A percentile compares a stretch with the other conserved stretches of the same genome.
Conservation (phyloP, 2,329 filamentous ascomycete species). For the Hymenotorrendiella dingleyae region DNA sequence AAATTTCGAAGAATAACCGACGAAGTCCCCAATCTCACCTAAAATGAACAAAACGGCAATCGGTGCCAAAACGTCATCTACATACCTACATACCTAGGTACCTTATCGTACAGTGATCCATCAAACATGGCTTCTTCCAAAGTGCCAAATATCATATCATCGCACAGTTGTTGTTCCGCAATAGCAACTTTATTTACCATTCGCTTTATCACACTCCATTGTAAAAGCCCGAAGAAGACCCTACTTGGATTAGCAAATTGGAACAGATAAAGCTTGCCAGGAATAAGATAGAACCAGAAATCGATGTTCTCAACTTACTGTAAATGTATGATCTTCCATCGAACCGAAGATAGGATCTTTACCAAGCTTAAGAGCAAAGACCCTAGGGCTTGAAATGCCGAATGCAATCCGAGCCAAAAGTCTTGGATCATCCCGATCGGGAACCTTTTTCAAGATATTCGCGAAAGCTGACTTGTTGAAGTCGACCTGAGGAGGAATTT, state of each 20-base stretch:
- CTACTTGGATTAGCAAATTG: neutral
- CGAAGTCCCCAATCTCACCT: too few relatives aligned
- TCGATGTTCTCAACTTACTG: conserved; percentile 30
- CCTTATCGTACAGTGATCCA: too few relatives aligned
- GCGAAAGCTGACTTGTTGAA: conserved; percentile 38
- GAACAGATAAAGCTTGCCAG: neutral
- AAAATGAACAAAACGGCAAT: too few relatives aligned
- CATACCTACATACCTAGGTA: too few relatives aligned
- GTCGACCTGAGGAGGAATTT: conserved; percentile 33
- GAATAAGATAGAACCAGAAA: neutral
- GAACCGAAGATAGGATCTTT: conserved; percentile 43
- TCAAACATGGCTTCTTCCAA: too few relatives aligned
- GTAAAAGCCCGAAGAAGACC: neutral
- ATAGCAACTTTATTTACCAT: too few relatives aligned
- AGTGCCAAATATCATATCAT: too few relatives aligned
- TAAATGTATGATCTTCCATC: conserved; percentile 49
- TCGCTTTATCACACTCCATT: neutral
- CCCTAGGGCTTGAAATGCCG: conserved; percentile 53
- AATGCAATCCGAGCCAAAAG: conserved; percentile 56
- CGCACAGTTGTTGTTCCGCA: too few relatives aligned
- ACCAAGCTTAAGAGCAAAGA: conserved; percentile 42
- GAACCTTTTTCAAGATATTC: conserved; percentile 38
- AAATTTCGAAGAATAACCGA: too few relatives aligned
- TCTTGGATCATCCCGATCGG: conserved; percentile 49
- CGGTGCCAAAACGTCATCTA: too few relatives aligned